A percentile compares a stretch with the other conserved stretches of the same genome.
Conservation (phyloP, 2,329 filamentous ascomycete genomes). For the Xylaria sp. region DNA sequence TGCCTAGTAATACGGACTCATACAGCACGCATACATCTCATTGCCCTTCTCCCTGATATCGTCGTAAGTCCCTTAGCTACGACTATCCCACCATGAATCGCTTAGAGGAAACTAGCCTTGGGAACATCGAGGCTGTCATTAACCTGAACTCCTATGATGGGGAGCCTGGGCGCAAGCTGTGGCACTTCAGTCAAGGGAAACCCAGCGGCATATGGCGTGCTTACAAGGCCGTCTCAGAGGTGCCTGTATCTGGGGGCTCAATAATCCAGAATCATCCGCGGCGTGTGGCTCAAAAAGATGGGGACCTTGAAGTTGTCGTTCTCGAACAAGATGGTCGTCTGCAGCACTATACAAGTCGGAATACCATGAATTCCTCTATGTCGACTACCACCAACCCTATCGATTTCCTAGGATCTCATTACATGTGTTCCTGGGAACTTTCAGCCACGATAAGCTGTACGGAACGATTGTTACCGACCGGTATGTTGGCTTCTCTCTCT, state of each 20-base stretch:
- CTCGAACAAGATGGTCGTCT: constrained; percentile 30
- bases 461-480: too few relatives aligned
- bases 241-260: constrained; percentile 30
- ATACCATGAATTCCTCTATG: too few relatives aligned
- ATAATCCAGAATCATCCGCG: constrained; percentile 34
- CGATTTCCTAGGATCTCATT: too few relatives aligned
- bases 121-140: constrained; percentile 37
- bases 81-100: constrained; percentile 35
- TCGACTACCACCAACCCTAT: too few relatives aligned
- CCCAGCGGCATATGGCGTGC: constrained; percentile 25
- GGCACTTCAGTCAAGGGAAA: constrained; percentile 32
- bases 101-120: too few relatives aligned
- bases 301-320: constrained; percentile 38
- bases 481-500: too few relatives aligned
- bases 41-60: neutral
- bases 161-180: constrained; percentile 13
- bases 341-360: neutral
- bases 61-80: neutral
- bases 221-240: constrained; percentile 8
- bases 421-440: too few relatives aligned
- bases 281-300: constrained; percentile 23
- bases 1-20: neutral
- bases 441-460: too few relatives aligned
- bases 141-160: constrained; percentile 25
- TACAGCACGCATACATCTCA: too few relatives aligned